A percentile compares a stretch with the other conserved stretches of the same genome.
These are phyloP conservation scores for Venustampulla echinocandica DNA, from an alignment of 495 filamentous ascomycete genomes.

Conservation along the genomic window DNA sequence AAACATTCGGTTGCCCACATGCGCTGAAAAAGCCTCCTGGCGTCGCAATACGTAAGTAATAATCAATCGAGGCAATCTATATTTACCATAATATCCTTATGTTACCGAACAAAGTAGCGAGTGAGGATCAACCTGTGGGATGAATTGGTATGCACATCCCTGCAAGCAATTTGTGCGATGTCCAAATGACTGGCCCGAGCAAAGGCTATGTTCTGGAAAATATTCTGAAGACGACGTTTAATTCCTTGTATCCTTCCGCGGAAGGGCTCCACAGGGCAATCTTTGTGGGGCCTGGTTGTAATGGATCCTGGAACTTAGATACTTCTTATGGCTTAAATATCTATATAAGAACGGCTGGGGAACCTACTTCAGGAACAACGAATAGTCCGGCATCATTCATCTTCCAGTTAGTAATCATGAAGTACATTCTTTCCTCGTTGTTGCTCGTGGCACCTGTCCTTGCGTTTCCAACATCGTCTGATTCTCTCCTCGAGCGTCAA, in stretches of 20 bases:
- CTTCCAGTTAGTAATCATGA: constrained; percentile 13
- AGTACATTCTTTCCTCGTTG: constrained; percentile 16
- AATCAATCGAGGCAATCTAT: too few relatives aligned
- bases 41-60: too few relatives aligned
- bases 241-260: not conserved
- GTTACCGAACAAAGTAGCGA: too few relatives aligned
- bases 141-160: too few relatives aligned
- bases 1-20: too few relatives aligned
- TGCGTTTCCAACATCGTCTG: not conserved
- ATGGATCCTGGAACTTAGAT: not conserved
- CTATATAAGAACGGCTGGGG: not conserved
- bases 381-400: not conserved
- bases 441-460: not conserved
- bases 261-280: not conserved
- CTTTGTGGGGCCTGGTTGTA: not conserved
- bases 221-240: too few relatives aligned
- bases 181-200: not conserved
- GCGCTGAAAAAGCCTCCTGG: too few relatives aligned
- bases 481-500: constrained; percentile 1
- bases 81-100: too few relatives aligned
- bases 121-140: too few relatives aligned
- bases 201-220: not conserved
- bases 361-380: constrained; percentile 17
- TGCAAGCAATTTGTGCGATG: not conserved
- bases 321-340: not conserved